Evolutionary conservation across 805 yeast species (phyloP).

Genomic region (Spathaspora girioi): DNA sequence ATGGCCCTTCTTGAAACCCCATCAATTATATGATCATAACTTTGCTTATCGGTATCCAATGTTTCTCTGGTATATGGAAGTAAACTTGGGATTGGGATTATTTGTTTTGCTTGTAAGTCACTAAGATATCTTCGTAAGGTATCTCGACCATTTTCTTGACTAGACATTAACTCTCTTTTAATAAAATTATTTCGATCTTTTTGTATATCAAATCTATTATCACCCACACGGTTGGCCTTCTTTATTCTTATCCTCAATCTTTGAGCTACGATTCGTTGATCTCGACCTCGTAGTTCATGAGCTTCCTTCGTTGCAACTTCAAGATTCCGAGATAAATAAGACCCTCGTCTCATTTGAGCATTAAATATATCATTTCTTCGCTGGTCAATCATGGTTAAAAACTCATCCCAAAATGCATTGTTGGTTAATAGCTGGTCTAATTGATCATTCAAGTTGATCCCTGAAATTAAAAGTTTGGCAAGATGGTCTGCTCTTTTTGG

Average conservation of each 20-base stretch:
- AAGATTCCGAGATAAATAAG: neutral
- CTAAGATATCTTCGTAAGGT: slow-evolving; percentile 27
- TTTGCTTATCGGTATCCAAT: slow-evolving; percentile 7
- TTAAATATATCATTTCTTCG: neutral
- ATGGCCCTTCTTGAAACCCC: neutral
- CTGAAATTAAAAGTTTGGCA: neutral
- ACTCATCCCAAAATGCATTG: neutral
- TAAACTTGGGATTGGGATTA: slow-evolving; percentile 29
- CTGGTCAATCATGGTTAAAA: neutral
- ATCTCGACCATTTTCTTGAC: slow-evolving; percentile 1
- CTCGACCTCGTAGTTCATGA: neutral
- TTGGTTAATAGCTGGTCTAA: neutral
- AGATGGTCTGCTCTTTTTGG: neutral
- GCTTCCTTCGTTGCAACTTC: neutral
- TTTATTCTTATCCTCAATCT: neutral
- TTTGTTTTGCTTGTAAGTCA: slow-evolving; percentile 19
- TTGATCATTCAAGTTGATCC: neutral
- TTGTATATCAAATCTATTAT: neutral
- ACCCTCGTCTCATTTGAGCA: neutral
- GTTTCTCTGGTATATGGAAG: slow-evolving; percentile 23
- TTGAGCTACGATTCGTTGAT: neutral
- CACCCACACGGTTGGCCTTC: neutral
- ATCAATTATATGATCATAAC: neutral
- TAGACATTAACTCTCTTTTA: neutral
- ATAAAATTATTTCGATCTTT: neutral